Evolutionary conservation across 2,329 filamentous ascomycete species (phyloP), one percentile per base, ranked within the genome.

Genomic region (Trichophyton mentagrophytes): DNA sequence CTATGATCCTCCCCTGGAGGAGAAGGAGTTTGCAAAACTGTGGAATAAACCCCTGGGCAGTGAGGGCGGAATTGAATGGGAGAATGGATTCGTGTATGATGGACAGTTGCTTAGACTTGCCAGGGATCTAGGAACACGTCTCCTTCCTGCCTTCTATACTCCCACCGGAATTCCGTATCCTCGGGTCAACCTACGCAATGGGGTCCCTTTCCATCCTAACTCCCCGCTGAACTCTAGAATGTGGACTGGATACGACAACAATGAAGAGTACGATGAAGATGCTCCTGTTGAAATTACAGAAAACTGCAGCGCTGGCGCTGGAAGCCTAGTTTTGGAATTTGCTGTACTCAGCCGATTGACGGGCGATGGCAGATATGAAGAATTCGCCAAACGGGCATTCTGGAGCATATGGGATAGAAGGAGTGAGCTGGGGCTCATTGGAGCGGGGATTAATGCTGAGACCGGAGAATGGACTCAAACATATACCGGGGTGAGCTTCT

Each of bases 241-340:
- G 66, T 69, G 58, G 69, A 51, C n/a, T 8, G 57, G 58, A 44
- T 53, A 61, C 6, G 61, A 61, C 36, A 59, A 59, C 1, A 27
- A 61, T 22, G 33, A 64, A 17, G 63, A 60, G 1, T 51, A 66
- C 58, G 65, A 65, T 47, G 66, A 57, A 15, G 55, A 61, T 15
- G 76, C 76, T 15, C 70, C 75, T 7, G 73, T 76, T 44, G 92
- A 99, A 72, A 86, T 95, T 55, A 97, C 93, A 0, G 93, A 97
- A 75, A 99, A 90, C 0, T 99, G 93, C 74, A 96, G 90, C 70
- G 93, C 93, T 1, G 93, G 93, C 49, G 93, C 93, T n/a, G 93
- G 91, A 60, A 97, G 91, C 71, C 78, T 99, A 27, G 89, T 96
- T 2, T 81, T 99, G 1, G 93, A 99, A 70, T 96, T 97, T 66